Percentiles rank a stretch among this genome's conserved stretches.
These are phyloP conservation scores for Cucurbita moschata DNA, from an alignment of 306 rosid genomes.

Conservation along the genomic window DNA sequence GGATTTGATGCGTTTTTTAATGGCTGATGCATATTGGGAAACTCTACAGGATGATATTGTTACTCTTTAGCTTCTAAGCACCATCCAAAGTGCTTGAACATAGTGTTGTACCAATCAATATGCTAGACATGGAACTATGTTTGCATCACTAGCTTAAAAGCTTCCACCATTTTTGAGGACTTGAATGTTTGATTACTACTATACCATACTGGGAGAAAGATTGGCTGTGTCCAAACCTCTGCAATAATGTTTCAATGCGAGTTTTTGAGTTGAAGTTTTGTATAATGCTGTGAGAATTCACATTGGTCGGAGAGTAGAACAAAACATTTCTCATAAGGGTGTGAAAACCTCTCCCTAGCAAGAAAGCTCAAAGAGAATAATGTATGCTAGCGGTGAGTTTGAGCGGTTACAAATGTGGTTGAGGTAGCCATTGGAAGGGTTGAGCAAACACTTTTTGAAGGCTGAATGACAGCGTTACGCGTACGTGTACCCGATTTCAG, in stretches of 20 bases:
- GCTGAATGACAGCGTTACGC: constrained; percentile 26
- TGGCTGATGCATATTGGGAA: constrained; percentile 62
- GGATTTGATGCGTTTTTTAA: constrained; percentile 46
- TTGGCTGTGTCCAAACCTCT: constrained; percentile 54
- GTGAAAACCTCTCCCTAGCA: no score
- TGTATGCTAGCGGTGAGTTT: no score
- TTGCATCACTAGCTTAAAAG: background rate
- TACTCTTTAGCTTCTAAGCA: background rate
- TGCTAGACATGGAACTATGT: background rate
- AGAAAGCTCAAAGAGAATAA: no score
- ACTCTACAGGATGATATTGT: constrained; percentile 7
- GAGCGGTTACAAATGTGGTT: constrained; percentile 11
- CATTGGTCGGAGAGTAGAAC: no score
- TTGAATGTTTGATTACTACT: constrained; percentile 41
- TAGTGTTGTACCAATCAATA: background rate
- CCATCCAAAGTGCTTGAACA: background rate
- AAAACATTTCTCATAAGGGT: no score
- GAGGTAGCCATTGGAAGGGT: constrained; percentile 38
- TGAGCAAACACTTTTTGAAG: constrained; percentile 51
- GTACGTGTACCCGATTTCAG: constrained; percentile 4
- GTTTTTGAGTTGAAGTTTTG: constrained; percentile 55
- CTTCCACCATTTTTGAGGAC: constrained; percentile 44
- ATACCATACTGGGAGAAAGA: constrained; percentile 36
- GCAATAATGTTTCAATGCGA: constrained; percentile 34
- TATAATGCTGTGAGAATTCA: background rate